Base-by-base conservation (phyloP, 1,284 basidiomycete species). In the Apiotrichum gracile region DNA sequence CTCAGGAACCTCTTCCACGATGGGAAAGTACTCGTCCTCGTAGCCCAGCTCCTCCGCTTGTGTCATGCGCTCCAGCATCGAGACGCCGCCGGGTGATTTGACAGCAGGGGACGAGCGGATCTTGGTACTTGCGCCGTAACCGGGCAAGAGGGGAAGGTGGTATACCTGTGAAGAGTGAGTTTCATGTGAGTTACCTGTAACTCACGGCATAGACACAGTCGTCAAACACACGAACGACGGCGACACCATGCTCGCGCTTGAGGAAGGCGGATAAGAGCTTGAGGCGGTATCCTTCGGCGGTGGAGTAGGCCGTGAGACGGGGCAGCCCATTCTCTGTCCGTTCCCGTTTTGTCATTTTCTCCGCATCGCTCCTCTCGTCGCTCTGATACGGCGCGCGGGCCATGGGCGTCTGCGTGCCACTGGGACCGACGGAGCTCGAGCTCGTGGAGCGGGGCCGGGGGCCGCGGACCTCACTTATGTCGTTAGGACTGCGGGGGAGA, bases 201-300 rank as follows among this genome's bases (percentile, higher is more conserved):
- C 87, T 75, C 60, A 92, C 89, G 46, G 85, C 88, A 75, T 93
- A 97, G 59, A 91, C 77, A 3, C 91, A 92, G 73, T 97, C 92
- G 69, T 97, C 92, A 66, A 90, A 97, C 2, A 91, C 82, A 52
- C 92, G 80, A 5, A 76, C 72, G 0, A 92, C 91, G 1, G 82
- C 80, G 12, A 94, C 91, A 49, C 92, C 93, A 69, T 97, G 93
- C 69, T 97, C 93, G 49, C 92, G 79, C 72, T 92, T 92, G 68
- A 96, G 70, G 66, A 93, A 96, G 7, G 85, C 85, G 8, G 74
- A 71, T 21, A 92, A 75, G 1, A 87, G 75, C 69, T 89, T 91
- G 81, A 88, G 85, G 63, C 84, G 84, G 69, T 91, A 85, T 2
- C 80, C 81, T 60, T 91, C 87, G 3, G 88, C 88, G 7, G 93